Base-by-base conservation (phyloP, 768 basidiomycete species). In the Tylopilus sp. region DNA sequence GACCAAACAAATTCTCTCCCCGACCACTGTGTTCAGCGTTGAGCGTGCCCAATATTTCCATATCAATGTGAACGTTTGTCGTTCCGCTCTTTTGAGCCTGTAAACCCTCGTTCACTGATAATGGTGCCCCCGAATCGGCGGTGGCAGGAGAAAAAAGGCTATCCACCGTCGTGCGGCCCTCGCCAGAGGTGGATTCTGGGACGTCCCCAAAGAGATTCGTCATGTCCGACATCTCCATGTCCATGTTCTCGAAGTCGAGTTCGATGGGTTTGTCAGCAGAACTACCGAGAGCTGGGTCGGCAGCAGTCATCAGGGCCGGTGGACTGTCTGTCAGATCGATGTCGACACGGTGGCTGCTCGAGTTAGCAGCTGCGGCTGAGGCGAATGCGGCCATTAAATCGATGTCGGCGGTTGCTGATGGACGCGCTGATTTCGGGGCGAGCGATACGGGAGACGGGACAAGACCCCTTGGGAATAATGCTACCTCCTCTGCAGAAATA, bases 251-350 rank as follows among this genome's bases (percentile, higher is more conserved):
- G 48, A 91, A 60, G 64, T 91, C 87, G 22, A 91, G 76, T 61
- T 89, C 88, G 50, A 91, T 90, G 18, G 89, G 88, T 64, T 87
- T 86, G 64, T 91, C 88, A 1, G 81, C 86, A 6, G 84, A 86
- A 61, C 71, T 83, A 13, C 88, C 85, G 26, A 75, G 47, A 38
- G 65, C 39, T 42, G 71, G 63, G 47, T 75, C 69, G 45, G 70
- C 53, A 13, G 54, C 48, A 2, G 57, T 15, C 44, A 68, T 63
- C 60, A 59, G 60, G 22, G 57, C 58, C 7, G 55, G 44, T 18
- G 70, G 65, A 48, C 60, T 66, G 20, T 72, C 56, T 25, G 78
- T 84, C 7, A 88, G 74, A 60, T 88, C 86, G 40, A 88, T 83
- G 51, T 81, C 79, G 42, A 69, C 57, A 39, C 57, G 65, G 9